Base-by-base conservation (phyloP, 2,329 filamentous ascomycete genomes). In the Colletotrichum echinochloae region DNA sequence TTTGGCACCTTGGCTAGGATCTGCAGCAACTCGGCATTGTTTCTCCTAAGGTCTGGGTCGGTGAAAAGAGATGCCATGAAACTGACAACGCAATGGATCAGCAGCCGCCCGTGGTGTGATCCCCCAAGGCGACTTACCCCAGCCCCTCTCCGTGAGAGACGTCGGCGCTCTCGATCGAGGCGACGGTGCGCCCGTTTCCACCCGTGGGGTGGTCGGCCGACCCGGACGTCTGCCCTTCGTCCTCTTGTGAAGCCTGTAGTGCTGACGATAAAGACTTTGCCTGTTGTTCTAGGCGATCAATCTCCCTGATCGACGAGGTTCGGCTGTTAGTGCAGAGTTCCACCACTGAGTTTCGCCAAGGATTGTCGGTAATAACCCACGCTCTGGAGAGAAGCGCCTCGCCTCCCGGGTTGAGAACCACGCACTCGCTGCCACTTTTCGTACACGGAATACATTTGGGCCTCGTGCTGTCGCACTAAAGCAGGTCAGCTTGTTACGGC, bases 381-480 rank as follows among this genome's bases (percentile, higher is more conserved):
- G 75, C 73, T 66, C 78, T 56, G 18, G 76, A 73, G n/a, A 79
- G 61, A 20, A 72, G 18, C 48, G 74, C 69, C 14, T 74, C 65
- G 9, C 74, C 75, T 23, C 72, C 74, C 0, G 76, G 63, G 39
- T 71, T 74, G 16, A 79, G 64, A 6, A 78, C 77, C 51, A 79
- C 62, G 52, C 78, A 80, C 30, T 74, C 75, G 16, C 71, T 66
- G 1, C 72, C 73, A 39, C 71, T 75, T 33, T 74, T 77, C 16
- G 73, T 66, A 59, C 78, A 80, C 14, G 74, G 67, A 16, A 71
- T 71, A 60, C 79, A 79, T 70, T 74, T 77, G 2, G 79, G 79
- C 11, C 77, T 72, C 35, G 60, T 67, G 62, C 75, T 78, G 60
- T 80, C 78, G 51, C 78, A 80, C 72, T 76, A 62, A 8, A 6